Evolutionary conservation across 352 stramenopile genomes (phyloP).

Genomic region (Pythium scleroteichum): DNA sequence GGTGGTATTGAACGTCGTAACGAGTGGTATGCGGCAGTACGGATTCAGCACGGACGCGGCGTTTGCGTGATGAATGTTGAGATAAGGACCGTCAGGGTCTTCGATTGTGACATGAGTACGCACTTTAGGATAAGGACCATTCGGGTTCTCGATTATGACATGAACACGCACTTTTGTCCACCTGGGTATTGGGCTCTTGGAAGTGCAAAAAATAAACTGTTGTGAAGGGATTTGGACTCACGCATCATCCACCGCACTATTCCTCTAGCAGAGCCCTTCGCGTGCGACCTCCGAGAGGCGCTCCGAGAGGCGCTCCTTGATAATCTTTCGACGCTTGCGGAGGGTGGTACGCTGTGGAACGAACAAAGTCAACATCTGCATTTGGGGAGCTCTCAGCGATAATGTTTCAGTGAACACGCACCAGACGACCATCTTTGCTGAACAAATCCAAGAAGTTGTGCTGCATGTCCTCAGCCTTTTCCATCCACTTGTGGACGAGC

Average conservation of each 20-base stretch:
- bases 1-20: slow-evolving; percentile 67
- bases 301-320: slow-evolving; percentile 72
- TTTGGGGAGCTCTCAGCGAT: too few species aligned
- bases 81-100: too few species aligned
- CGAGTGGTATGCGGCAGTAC: slow-evolving; percentile 56
- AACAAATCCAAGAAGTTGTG: slow-evolving; percentile 78
- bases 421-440: slow-evolving; percentile 71
- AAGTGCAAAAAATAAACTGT: slow-evolving; percentile 20
- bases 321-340: slow-evolving; percentile 82
- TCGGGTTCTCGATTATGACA: too few species aligned
- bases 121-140: too few species aligned
- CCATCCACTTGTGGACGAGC: slow-evolving; percentile 77
- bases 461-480: slow-evolving; percentile 81
- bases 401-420: slow-evolving; percentile 43
- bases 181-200: background rate
- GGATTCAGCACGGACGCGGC: slow-evolving; percentile 36
- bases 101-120: too few species aligned
- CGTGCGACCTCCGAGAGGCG: slow-evolving; percentile 74
- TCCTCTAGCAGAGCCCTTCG: slow-evolving; percentile 66
- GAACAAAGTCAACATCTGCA: background rate
- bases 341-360: slow-evolving; percentile 57
- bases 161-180: too few species aligned
- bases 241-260: background rate
- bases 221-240: background rate
- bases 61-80: slow-evolving; percentile 9